phyloP scores from a whole-genome alignment of 345 rosid genomes.

The Salix viminalis region DNA sequence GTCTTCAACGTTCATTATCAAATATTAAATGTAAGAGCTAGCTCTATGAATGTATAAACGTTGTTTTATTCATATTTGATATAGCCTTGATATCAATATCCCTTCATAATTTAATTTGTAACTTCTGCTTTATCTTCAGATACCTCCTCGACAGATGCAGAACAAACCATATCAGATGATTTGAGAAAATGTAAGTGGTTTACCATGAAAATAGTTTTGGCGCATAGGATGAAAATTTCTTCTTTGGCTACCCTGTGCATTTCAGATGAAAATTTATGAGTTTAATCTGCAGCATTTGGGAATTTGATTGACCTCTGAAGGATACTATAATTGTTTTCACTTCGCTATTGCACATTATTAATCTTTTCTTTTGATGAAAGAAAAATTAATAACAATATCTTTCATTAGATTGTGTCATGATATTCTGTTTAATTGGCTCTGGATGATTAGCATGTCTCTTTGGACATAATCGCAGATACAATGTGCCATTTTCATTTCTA shows the following conservation, averaged over 20 bases:
- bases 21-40: constrained; percentile 43
- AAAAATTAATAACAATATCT: too few relatives aligned
- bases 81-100: constrained; percentile 1
- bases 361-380: too few relatives aligned
- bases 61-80: background rate
- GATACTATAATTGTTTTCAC: too few relatives aligned
- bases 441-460: too few relatives aligned
- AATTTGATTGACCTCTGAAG: too few relatives aligned
- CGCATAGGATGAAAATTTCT: background rate
- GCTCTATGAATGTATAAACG: constrained; percentile 2
- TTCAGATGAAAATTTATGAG: background rate
- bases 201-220: background rate
- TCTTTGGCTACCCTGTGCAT: background rate
- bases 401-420: too few relatives aligned
- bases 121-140: constrained; percentile 33
- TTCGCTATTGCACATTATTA: too few relatives aligned
- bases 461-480: too few relatives aligned
- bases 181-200: constrained; percentile 40
- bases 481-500: background rate
- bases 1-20: constrained; percentile 38
- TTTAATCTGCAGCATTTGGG: background rate
- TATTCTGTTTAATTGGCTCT: too few relatives aligned
- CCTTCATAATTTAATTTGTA: background rate
- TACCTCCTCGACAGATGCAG: constrained; percentile 22
- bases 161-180: constrained; percentile 19